A percentile compares a stretch with the other conserved stretches of the same genome.
Evolutionary conservation across 1,139 yeast species (phyloP).

Genomic region (Hansenula anomala): DNA sequence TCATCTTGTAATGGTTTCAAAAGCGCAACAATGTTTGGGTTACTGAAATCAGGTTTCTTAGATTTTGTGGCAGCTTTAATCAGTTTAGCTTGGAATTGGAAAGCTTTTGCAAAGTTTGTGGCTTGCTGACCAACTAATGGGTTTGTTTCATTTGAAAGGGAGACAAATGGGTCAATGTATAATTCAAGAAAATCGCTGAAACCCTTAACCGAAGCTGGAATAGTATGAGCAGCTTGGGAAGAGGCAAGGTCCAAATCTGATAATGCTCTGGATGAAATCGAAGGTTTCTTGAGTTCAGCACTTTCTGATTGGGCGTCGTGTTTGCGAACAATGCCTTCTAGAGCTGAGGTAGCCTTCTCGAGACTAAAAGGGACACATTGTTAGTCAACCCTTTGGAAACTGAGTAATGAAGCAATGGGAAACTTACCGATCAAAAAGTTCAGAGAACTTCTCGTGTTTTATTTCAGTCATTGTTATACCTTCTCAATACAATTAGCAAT

Average conservation of each 20-base stretch:
- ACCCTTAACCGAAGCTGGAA: constrained; percentile 41
- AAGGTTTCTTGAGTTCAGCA: constrained; percentile 1
- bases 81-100: constrained; percentile 49
- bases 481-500: no score
- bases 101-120: constrained; percentile 50
- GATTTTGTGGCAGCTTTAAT: constrained; percentile 56
- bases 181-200: constrained; percentile 53
- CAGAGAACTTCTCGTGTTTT: constrained; percentile 4
- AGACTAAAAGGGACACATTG: constrained; percentile 15
- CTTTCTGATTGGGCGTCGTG: constrained; percentile 4
- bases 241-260: constrained; percentile 17
- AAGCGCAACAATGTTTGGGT: constrained; percentile 51
- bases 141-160: constrained; percentile 55
- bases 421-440: constrained; percentile 7
- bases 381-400: not conserved
- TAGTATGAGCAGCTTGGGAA: constrained; percentile 20
- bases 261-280: constrained; percentile 5
- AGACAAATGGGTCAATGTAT: constrained; percentile 55
- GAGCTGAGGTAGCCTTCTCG: constrained; percentile 22
- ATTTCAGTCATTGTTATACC: constrained; percentile 1
- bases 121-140: constrained; percentile 60
- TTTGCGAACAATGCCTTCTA: constrained; percentile 19
- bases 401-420: not conserved
- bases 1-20: constrained; percentile 64
- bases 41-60: constrained; percentile 56